phyloP scores from a whole-genome alignment of 352 stramenopile species.

The Pythium guiyangense region DNA sequence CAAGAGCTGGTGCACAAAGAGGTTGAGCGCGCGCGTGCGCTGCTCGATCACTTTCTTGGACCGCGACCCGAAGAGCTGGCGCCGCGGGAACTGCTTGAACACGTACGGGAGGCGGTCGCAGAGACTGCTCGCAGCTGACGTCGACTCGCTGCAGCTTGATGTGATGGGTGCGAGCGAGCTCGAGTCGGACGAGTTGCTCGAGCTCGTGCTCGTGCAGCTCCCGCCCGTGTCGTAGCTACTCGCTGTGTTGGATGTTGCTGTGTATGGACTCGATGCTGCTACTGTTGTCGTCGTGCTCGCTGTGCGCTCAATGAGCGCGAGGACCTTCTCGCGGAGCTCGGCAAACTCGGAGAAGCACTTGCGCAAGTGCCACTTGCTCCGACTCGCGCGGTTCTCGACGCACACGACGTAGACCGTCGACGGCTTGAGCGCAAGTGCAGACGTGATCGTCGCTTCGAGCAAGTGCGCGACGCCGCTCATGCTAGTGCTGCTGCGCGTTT shows the following conservation, averaged over 20 bases:
- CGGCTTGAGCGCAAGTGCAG: conserved; percentile 59
- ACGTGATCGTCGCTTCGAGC: conserved; percentile 59
- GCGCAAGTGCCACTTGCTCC: conserved; percentile 52
- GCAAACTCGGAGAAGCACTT: conserved; percentile 77
- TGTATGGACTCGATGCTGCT: neutral
- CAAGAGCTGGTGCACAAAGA: conserved; percentile 55
- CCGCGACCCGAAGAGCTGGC: conserved; percentile 59
- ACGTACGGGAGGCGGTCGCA: conserved; percentile 48
- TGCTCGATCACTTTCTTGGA: conserved; percentile 68
- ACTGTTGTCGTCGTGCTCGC: too few relatives aligned
- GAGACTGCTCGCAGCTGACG: conserved; percentile 17
- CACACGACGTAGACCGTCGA: conserved; percentile 74
- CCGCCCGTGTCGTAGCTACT: conserved; percentile 4
- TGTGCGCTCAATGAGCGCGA: conserved; percentile 51
- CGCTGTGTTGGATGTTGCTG: neutral
- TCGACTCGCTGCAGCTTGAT: conserved; percentile 15
- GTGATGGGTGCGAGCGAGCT: conserved; percentile 8
- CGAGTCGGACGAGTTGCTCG: conserved; percentile 9
- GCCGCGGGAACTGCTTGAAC: conserved; percentile 62
- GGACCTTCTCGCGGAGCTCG: conserved; percentile 62
- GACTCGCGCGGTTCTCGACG: conserved; percentile 42
- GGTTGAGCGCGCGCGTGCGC: conserved; percentile 51
- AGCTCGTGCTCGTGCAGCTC: conserved; percentile 8
- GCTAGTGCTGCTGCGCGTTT: conserved; percentile 9
- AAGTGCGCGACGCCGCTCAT: conserved; percentile 41